phyloP scores from a whole-genome alignment of 169 alveolate genomes.

The Cryptosporidium felis region DNA sequence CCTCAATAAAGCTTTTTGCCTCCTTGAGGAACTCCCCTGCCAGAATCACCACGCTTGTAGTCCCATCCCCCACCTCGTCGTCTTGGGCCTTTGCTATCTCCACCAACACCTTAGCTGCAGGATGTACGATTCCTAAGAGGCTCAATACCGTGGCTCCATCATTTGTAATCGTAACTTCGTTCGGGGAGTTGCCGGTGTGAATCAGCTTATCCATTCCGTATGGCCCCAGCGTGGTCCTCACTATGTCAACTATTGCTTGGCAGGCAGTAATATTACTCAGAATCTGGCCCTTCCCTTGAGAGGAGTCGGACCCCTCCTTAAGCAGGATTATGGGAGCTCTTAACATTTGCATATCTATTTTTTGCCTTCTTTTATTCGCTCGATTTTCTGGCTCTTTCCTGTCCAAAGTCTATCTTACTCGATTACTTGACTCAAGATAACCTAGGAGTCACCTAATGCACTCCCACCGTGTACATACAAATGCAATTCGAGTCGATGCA shows the following conservation, averaged over 20 bases:
- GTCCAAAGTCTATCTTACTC: too few species aligned
- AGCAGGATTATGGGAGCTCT: slow-evolving; percentile 88
- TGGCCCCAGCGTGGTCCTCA: slow-evolving; percentile 95
- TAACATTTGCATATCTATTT: slow-evolving; percentile 35
- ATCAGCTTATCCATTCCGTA: slow-evolving; percentile 98
- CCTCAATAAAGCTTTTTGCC: slow-evolving; percentile 93
- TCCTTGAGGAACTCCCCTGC: slow-evolving; percentile 96
- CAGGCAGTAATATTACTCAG: slow-evolving; percentile 95
- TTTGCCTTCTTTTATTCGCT: neutral
- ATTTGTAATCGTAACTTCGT: slow-evolving; percentile 93
- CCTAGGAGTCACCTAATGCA: too few species aligned
- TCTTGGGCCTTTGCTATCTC: slow-evolving; percentile 97
- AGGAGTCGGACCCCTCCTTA: slow-evolving; percentile 96
- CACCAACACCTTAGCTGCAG: slow-evolving; percentile 96
- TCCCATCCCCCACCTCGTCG: slow-evolving; percentile 95
- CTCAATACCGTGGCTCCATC: slow-evolving; percentile 98
- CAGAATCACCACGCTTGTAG: slow-evolving; percentile 93
- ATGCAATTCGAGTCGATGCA: too few species aligned
- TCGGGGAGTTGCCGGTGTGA: slow-evolving; percentile 80
- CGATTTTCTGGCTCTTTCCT: too few species aligned
- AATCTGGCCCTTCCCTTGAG: slow-evolving; percentile 95
- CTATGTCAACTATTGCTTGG: slow-evolving; percentile 91
- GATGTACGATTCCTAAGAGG: slow-evolving; percentile 94
- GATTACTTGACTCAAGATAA: too few species aligned
- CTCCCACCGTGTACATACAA: too few species aligned